Percentiles rank a stretch among this genome's conserved stretches.
Conservation (phyloP, 805 yeast species). For the Jamesozyma lodderae region DNA sequence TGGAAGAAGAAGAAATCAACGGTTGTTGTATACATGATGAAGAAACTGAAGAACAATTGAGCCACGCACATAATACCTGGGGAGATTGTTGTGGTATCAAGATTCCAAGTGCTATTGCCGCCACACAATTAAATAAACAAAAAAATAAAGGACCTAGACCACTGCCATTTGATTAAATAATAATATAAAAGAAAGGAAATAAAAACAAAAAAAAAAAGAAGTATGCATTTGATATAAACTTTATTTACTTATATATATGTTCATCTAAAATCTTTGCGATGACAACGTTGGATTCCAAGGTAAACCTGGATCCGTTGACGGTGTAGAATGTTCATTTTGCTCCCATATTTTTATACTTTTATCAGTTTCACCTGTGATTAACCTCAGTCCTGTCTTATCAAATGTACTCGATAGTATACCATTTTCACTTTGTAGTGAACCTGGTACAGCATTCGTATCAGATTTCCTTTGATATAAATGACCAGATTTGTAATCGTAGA, state of each 20-base stretch:
- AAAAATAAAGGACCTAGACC: conserved; percentile 29
- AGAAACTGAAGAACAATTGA: conserved; percentile 18
- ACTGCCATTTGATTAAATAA: conserved; percentile 56
- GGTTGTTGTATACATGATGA: conserved; percentile 16
- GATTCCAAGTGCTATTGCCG: conserved; percentile 93
- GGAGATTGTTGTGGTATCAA: conserved; percentile 98
- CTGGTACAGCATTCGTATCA: conserved; percentile 52
- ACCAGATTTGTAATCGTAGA: conserved; percentile 74
- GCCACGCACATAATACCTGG: conserved; percentile 51
- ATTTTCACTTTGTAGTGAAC: conserved; percentile 55
- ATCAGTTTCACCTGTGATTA: conserved; percentile 86
- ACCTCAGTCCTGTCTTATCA: conserved; percentile 70
- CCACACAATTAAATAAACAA: conserved; percentile 44
- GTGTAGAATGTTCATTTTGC: conserved; percentile 32
- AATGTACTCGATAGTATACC: conserved; percentile 65
- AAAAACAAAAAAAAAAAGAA: too few species aligned
- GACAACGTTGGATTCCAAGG: conserved; percentile 27
- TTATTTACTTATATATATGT: too few species aligned
- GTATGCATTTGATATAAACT: too few species aligned
- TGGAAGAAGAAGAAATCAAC: conserved; percentile 9
- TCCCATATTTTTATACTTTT: conserved; percentile 75
- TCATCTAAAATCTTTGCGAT: conserved; percentile 22
- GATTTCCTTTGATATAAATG: conserved; percentile 47
- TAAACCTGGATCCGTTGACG: conserved; percentile 22
- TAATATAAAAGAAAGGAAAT: background rate